Percentiles rank a stretch among this genome's conserved stretches.
These are phyloP conservation scores for Aphanomyces cochlioides DNA, from an alignment of 352 stramenopile species.

Conservation along the genomic window DNA sequence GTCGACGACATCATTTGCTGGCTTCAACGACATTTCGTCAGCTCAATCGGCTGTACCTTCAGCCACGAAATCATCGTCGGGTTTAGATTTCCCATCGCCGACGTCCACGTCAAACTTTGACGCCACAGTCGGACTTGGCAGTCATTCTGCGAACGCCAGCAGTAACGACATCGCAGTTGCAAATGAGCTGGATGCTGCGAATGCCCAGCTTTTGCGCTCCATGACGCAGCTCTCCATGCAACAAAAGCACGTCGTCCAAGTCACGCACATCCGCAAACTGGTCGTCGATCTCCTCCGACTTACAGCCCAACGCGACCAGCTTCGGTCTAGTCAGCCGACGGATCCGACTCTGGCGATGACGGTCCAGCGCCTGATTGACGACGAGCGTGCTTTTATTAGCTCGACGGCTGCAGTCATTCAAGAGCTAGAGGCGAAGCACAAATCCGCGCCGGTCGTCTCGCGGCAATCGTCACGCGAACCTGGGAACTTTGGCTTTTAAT, in stretches of 20 bases:
- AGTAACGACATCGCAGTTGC: constrained; percentile 36
- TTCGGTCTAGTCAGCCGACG: background rate
- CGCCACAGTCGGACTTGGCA: background rate
- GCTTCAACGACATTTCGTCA: background rate
- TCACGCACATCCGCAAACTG: constrained; percentile 10
- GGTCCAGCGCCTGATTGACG: constrained; percentile 26
- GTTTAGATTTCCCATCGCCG: background rate
- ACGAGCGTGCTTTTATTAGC: constrained; percentile 28
- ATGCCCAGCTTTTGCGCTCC: background rate
- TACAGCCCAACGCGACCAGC: constrained; percentile 12
- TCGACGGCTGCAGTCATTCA: background rate
- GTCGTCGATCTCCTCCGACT: constrained; percentile 16
- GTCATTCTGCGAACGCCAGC: constrained; percentile 2
- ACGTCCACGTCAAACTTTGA: constrained; percentile 41
- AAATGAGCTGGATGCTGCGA: constrained; percentile 15
- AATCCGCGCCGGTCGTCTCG: background rate
- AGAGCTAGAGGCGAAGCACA: constrained; percentile 11
- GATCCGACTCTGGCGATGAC: constrained; percentile 10
- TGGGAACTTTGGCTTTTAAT: constrained; percentile 15
- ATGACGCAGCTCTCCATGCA: background rate
- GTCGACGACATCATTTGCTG: background rate
- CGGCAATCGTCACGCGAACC: background rate
- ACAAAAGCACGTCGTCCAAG: constrained; percentile 8
- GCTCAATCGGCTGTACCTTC: background rate
- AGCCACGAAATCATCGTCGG: background rate